Evolutionary conservation across 192 early-diverging fungal genomes (phyloP), one percentile per base, ranked within the genome.

Genomic region (Coemansia furcata): DNA sequence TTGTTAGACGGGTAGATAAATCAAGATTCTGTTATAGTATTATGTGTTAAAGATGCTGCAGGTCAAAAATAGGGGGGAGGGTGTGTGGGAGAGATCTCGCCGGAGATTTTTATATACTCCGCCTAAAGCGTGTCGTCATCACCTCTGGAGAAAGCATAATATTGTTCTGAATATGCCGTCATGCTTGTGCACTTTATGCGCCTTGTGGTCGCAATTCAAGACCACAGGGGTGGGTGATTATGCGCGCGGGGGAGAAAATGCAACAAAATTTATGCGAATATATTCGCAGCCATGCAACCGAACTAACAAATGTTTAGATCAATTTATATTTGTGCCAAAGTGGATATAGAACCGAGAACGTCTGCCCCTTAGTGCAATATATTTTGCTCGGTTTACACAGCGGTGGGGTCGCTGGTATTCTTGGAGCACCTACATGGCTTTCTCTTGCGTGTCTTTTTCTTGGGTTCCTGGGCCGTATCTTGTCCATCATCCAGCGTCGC

Each of bases 101-200:
- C 6, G 5, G n/a, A 47, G 46, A 47, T 47, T 47, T 47, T 23
- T 47, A 47, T 47, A 19, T 9, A 10, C 19, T 19, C 21, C 46
- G 21, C n/a, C 46, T 47, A 47, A 19, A 9, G 21, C 10, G 19
- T 47, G 46, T 47, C 19, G 46, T 21, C 46, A 47, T n/a, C 46
- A n/a, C 46, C 19, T 14, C 39, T 14, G 39, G 11, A 40, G 11
- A 40, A 40, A 14, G 39, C 46, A 47, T 47, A 47, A 47, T 47
- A 9, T 47, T 21, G 23, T 21, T 21, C 8, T 19, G 7, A 47
- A 23, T 23, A 47, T 47, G n/a, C 19, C 46, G 46, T 47, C 46
- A 47, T 47, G 46, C 46, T 47, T 9, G n/a, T 47, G 46, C 46
- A 47, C 46, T 47, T 47, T 47, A 47, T 47, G 46, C 46, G n/a